phyloP scores from a whole-genome alignment of 1,284 basidiomycete species.

The Microbotryomycetes sp. region DNA sequence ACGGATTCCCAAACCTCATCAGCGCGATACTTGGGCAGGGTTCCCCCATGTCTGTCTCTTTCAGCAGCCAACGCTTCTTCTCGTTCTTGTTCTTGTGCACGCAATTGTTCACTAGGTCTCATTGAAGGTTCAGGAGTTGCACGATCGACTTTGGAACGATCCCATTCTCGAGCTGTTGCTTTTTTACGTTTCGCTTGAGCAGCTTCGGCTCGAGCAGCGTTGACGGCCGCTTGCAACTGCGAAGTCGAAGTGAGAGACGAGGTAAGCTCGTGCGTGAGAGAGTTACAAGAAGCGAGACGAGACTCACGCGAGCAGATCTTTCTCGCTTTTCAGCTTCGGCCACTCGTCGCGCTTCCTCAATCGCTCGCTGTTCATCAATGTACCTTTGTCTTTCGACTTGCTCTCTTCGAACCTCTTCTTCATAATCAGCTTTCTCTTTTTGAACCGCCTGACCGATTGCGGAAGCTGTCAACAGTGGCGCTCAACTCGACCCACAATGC shows the following conservation, averaged over 20 bases:
- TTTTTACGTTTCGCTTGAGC: conserved; percentile 29
- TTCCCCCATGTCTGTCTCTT: not conserved
- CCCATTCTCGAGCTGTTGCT: conserved; percentile 31
- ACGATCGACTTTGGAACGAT: conserved; percentile 21
- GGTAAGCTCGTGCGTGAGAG: no score
- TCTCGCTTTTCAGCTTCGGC: conserved; percentile 1
- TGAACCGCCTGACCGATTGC: conserved; percentile 5
- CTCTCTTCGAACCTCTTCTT: not conserved
- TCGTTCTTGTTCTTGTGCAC: not conserved
- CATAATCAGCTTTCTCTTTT: conserved; percentile 6
- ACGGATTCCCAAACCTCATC: not conserved
- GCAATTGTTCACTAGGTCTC: not conserved
- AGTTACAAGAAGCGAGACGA: not conserved
- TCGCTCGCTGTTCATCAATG: not conserved
- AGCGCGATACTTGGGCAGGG: not conserved
- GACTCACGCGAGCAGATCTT: conserved; percentile 1
- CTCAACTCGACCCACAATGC: no score
- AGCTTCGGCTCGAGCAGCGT: conserved; percentile 25
- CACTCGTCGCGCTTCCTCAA: not conserved
- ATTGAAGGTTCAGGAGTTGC: not conserved
- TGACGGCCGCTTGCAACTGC: conserved; percentile 28
- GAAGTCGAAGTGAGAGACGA: not conserved
- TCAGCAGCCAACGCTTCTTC: not conserved
- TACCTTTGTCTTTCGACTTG: not conserved
- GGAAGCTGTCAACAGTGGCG: not conserved